Evolutionary conservation across 2,329 filamentous ascomycete genomes (phyloP), one percentile per base, ranked within the genome.

Genomic region (Drechslerella coelobrocha): DNA sequence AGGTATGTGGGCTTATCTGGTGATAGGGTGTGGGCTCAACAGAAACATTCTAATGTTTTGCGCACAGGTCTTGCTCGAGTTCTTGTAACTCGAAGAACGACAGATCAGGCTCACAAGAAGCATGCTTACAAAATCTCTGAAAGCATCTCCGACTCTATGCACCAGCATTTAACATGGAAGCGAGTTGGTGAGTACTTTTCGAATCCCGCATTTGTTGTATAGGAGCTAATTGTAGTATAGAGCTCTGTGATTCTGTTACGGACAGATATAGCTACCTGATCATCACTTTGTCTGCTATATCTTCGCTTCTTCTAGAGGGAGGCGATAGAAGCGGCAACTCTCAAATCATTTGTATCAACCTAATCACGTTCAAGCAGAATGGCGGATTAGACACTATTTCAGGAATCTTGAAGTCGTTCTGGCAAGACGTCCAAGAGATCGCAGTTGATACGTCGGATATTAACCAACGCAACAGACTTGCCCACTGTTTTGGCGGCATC

Each of bases 301-400:
- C 89, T 39, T 89, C 92, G 76, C 85, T 95, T 78, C 81, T 96
- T 71, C 86, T 94, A 72, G 91, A 96, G 76, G 84, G 84, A 73
- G 84, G 79, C 73, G 81, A 79, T 73, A 82, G 2, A 80, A 82
- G 73, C 81, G 81, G 72, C 37, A 77, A 73, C 51, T 73, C 75
- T 7, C 84, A 86, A 72, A 82, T 88, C 12, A 84, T 89, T 57
- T 89, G 91, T 45, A 84, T 94, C 26, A 88, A 97, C 34, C 83
- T 99, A 23, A 84, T 92, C 61, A 89, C 91, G 0, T 97, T 99
- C 81, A 93, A 92, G 78, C 88, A 91, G 68, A 84, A 87, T 51
- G 87, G 86, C 39, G 93, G 94, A 0, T 83, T 99, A 66, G 84
- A 87, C 7, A 83, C 86, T 3, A 81, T 97, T 69, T 91, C 90